Conservation (phyloP, 805 yeast species). For the Myxozyma sirexii region DNA sequence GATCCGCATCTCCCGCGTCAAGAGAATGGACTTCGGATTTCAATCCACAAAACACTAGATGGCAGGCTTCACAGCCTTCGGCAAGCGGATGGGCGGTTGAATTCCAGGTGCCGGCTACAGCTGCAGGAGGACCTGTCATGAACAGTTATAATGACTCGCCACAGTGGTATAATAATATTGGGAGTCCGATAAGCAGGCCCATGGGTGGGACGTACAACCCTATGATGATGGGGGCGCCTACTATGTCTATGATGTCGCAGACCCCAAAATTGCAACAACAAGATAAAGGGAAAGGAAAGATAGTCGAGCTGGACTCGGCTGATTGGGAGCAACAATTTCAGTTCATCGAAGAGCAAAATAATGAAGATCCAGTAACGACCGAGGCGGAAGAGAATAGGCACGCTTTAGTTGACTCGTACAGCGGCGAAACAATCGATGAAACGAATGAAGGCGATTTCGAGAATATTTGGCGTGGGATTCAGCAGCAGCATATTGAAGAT, state of each 20-base stretch:
- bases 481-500: conserved; percentile 42
- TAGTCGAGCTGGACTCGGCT: conserved; percentile 44
- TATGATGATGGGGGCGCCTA: neutral
- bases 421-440: conserved; percentile 33
- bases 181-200: neutral
- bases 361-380: conserved; percentile 19
- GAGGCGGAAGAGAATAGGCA: conserved; percentile 1
- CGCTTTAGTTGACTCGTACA: conserved; percentile 7
- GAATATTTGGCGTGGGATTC: conserved; percentile 48
- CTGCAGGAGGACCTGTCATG: neutral
- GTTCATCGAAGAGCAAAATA: conserved; percentile 41
- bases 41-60: neutral
- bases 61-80: conserved; percentile 1
- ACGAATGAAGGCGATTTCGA: conserved; percentile 44
- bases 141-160: neutral
- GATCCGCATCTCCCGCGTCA: neutral
- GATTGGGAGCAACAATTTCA: conserved; percentile 52
- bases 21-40: conserved; percentile 3
- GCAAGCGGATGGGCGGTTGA: conserved; percentile 2
- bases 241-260: neutral
- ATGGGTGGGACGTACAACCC: conserved; percentile 7
- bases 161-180: conserved; percentile 2
- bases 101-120: neutral
- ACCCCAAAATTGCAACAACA: neutral
- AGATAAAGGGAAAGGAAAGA: conserved; percentile 33